Percentiles rank a stretch among this genome's conserved stretches.
phyloP scores from a whole-genome alignment of 208 protist genomes.

The Zelonia costaricensis region DNA sequence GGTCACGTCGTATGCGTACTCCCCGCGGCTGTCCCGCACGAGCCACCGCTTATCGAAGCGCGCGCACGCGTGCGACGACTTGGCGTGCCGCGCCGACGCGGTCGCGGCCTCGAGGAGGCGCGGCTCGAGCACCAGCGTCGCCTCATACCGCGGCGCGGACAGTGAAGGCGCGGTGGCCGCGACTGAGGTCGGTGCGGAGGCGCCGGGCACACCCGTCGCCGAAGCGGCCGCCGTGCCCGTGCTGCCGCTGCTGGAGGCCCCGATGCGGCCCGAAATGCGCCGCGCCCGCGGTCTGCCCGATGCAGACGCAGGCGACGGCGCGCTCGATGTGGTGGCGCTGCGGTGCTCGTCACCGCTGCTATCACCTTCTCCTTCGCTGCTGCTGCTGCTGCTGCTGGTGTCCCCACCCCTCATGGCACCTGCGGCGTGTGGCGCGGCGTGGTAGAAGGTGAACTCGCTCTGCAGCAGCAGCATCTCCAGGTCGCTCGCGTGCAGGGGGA shows the following conservation, averaged over 20 bases:
- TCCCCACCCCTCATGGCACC: neutral
- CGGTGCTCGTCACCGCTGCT: too few relatives aligned
- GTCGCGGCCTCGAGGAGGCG: conserved; percentile 10
- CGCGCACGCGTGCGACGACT: neutral
- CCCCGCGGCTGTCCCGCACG: conserved; percentile 6
- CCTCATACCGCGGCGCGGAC: conserved; percentile 15
- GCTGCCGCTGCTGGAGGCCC: neutral
- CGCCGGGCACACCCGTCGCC: too few relatives aligned
- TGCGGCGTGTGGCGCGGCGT: conserved; percentile 2
- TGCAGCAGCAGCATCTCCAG: conserved; percentile 32
- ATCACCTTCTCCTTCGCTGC: neutral
- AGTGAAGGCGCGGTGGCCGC: neutral
- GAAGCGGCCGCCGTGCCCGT: neutral
- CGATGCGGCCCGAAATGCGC: too few relatives aligned
- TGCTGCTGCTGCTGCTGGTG: neutral
- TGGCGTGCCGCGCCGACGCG: neutral
- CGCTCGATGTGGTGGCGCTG: neutral
- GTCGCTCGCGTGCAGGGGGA: conserved; percentile 41
- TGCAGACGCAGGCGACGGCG: too few relatives aligned
- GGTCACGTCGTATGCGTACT: conserved; percentile 25
- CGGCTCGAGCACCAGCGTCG: conserved; percentile 16
- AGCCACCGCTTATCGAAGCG: conserved; percentile 26
- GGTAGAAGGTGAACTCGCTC: conserved; percentile 32
- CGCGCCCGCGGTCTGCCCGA: too few relatives aligned
- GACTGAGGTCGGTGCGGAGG: too few relatives aligned